Evolutionary conservation across 2,329 filamentous ascomycete species (phyloP), one percentile per base, ranked within the genome.

Genomic region (Penicillium aurantiogriseum): DNA sequence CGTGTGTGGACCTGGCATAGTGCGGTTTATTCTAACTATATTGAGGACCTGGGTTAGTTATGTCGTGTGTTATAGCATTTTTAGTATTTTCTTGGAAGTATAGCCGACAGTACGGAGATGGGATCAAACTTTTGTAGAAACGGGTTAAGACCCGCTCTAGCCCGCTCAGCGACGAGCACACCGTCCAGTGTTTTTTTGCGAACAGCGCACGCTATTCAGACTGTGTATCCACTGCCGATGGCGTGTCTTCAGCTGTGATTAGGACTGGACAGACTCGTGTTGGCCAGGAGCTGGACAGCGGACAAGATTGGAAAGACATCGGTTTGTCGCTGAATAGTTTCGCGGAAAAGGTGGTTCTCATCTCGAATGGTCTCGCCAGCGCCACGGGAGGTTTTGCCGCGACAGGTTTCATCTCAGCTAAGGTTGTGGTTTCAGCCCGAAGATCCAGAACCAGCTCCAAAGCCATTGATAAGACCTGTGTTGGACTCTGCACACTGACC

Each of bases 321-420:
- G 31, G 38, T 15, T 36, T n/a, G 9, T 33, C 9, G 10, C 3
- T n/a, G 45, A n/a, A 35, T 11, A 15, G 13, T 31, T 5, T 50
- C n/a, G 3, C 13, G 3, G 9, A 9, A 42, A 31, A 11, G 8
- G n/a, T 15, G 19, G 7, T 15, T 9, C 6, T 15, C 29, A 31
- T 21, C 38, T 56, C 39, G 19, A 38, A 45, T 46, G 17, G 25
- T 45, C 39, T 47, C 35, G 13, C n/a, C 8, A 35, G 5, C 31
- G 25, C 19, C 11, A 43, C 21, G 27, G 33, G 33, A 52, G 25
- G 27, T 9, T 21, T 21, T 31, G 17, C 51, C n/a, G 50, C 23
- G 38, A 21, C 39, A 44, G 23, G 48, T 53, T 35, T 57, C 42
- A 43, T 38, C 27, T 42, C 36, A 53, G 43, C 49, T 46, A 2